phyloP scores from a whole-genome alignment of 768 basidiomycete species.

The Plicaturopsis crispa region DNA sequence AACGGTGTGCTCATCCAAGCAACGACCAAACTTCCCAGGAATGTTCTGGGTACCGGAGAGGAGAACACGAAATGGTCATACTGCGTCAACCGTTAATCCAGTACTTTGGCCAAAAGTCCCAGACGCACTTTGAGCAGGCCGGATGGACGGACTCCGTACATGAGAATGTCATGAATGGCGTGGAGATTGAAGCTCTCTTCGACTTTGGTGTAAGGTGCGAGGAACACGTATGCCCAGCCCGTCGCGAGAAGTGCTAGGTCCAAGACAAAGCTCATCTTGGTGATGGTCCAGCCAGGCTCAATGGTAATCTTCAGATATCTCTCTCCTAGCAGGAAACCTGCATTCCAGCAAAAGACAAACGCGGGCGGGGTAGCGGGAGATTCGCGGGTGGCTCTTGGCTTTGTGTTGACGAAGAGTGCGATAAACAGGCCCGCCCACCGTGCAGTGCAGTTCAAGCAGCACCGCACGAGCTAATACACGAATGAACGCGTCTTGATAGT shows the following conservation, averaged over 20 bases:
- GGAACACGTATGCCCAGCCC: conserved; percentile 60
- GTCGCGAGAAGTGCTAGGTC: conserved; percentile 45
- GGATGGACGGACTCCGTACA: conserved; percentile 51
- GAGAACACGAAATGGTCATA: conserved; percentile 89
- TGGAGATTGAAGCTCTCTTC: conserved; percentile 97
- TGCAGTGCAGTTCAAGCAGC: too few relatives aligned
- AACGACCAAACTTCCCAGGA: conserved; percentile 69
- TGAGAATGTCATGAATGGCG: conserved; percentile 79
- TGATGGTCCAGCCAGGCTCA: too few relatives aligned
- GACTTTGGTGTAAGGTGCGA: conserved; percentile 91
- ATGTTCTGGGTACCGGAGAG: conserved; percentile 85
- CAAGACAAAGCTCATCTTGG: conserved; percentile 32
- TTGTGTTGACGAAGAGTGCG: too few relatives aligned
- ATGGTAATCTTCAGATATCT: too few relatives aligned
- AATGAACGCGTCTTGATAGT: too few relatives aligned
- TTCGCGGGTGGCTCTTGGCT: too few relatives aligned
- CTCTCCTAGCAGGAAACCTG: too few relatives aligned
- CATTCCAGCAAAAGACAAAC: too few relatives aligned
- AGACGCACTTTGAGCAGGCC: conserved; percentile 42
- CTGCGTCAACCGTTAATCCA: conserved; percentile 27
- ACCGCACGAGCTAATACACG: too few relatives aligned
- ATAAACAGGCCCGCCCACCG: too few relatives aligned
- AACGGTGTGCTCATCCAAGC: conserved; percentile 49
- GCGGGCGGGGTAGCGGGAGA: too few relatives aligned
- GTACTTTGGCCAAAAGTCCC: background rate